Evolutionary conservation across 306 rosid genomes (phyloP).

Genomic region (Vigna reflexopilosa): DNA sequence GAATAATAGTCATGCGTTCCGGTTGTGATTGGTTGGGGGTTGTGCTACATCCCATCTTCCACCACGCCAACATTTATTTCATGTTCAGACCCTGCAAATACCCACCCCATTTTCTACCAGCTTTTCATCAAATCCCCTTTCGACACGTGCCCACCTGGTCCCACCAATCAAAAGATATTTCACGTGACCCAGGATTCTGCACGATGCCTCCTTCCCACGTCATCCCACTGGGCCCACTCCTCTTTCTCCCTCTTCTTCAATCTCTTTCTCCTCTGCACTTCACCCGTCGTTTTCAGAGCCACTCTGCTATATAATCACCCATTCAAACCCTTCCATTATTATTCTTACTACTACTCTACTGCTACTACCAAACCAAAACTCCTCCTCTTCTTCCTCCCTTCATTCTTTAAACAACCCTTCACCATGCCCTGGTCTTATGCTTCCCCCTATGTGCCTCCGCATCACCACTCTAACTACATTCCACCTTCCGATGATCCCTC

Average conservation of each 20-base stretch:
- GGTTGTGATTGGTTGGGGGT: not conserved
- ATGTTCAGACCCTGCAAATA: not conserved
- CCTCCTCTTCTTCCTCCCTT: no score
- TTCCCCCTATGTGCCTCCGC: constrained; percentile 53
- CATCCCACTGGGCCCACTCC: constrained; percentile 8
- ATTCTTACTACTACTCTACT: no score
- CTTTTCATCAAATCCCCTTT: not conserved
- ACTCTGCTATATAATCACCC: not conserved
- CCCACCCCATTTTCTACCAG: not conserved
- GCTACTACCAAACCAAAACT: no score
- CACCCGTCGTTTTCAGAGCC: not conserved
- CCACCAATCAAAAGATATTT: constrained; percentile 34
- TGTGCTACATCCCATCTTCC: not conserved
- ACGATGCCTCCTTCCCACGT: not conserved
- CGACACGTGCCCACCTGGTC: constrained; percentile 26
- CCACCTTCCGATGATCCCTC: constrained; percentile 27
- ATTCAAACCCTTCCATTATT: not conserved
- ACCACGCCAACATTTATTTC: constrained; percentile 39
- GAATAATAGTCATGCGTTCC: not conserved
- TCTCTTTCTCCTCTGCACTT: not conserved
- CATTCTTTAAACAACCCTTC: not conserved
- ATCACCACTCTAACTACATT: constrained; percentile 25
- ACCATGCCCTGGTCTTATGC: constrained; percentile 56
- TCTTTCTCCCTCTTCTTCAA: not conserved
- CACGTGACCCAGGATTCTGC: not conserved